Base-by-base conservation (phyloP, 1,284 basidiomycete species). In the Marasmius tenuissimus region DNA sequence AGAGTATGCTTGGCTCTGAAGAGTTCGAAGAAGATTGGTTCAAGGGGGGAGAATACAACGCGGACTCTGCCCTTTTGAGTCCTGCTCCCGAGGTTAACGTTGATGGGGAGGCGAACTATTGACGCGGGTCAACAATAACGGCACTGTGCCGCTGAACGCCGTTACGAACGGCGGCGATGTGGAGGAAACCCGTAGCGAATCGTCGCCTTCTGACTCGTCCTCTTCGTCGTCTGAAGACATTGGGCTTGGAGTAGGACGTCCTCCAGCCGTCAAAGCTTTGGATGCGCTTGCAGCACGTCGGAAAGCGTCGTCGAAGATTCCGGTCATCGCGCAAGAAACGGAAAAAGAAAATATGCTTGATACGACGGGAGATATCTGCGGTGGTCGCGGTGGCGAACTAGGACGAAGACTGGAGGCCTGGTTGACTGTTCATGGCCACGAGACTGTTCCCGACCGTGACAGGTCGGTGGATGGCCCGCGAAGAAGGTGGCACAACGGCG, bases 1-100 rank as follows among this genome's bases (percentile, higher is more conserved):
- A 85, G 11, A 87, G 84, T 62, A 90, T 92, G 51, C 77, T 93
- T 27, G 91, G 90, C 0, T 81, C 85, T 0, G 86, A 84, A 67
- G 89, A 90, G 22, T 72, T 79, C 53, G 86, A 91, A 66, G 84
- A 84, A 5, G 87, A 88, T 57, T 91, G 89, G 89, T 85, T 87
- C 72, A 77, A 77, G 63, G 78, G 79, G 52, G 69, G 72, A 3
- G 78, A 80, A 38, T 71, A 68, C 8, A 73, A 73, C 1, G 37
- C 20, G 20, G 57, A 47, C 14, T 48, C 38, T 27, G 53, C 49
- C 37, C 20, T 58, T 14, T 48, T 59, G 18, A 63, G 60, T 40
- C 58, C 62, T 1, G 55, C 50, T 33, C 59, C 53, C 22, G 45
- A 56, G 8, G 57, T 34, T 33, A 51, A 20, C 35, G 53, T 12